Percentiles rank a stretch among this genome's conserved stretches.
Evolutionary conservation across 208 protist genomes (phyloP).

Genomic region (Leishmania braziliensis): DNA sequence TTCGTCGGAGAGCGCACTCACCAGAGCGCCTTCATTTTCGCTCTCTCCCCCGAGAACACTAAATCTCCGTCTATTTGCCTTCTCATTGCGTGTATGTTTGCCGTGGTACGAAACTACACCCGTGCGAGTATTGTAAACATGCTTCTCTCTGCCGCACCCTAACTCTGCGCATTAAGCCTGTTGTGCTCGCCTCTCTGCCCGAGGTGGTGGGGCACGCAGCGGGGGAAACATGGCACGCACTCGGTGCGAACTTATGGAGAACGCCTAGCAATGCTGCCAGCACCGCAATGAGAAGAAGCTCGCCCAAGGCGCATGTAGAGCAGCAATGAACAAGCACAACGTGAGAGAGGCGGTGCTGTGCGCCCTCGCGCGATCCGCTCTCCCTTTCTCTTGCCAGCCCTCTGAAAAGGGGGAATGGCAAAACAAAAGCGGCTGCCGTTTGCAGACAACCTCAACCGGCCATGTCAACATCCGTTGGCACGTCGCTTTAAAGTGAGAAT

Average conservation of each 20-base stretch:
- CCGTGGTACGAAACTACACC: too few species aligned
- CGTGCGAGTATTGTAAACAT: neutral
- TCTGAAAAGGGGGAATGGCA: too few species aligned
- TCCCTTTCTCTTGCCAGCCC: too few species aligned
- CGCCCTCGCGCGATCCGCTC: too few species aligned
- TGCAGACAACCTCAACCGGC: neutral
- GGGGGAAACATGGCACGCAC: neutral
- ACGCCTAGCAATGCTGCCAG: neutral
- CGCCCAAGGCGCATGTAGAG: neutral
- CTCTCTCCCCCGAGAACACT: neutral
- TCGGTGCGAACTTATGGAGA: neutral
- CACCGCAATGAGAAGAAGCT: neutral
- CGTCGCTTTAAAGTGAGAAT: neutral
- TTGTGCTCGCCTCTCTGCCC: neutral
- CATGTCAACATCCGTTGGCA: neutral
- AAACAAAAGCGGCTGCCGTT: neutral
- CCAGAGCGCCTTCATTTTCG: neutral
- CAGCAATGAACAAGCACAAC: neutral
- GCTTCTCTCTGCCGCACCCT: neutral
- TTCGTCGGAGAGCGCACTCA: neutral
- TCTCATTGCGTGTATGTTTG: too few species aligned
- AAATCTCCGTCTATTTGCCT: too few species aligned
- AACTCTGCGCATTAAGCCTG: neutral
- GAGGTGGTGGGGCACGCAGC: too few species aligned
- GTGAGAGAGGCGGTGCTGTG: neutral